Conservation (phyloP, 192 early-diverging fungal species). For the Podila minutissima region DNA sequence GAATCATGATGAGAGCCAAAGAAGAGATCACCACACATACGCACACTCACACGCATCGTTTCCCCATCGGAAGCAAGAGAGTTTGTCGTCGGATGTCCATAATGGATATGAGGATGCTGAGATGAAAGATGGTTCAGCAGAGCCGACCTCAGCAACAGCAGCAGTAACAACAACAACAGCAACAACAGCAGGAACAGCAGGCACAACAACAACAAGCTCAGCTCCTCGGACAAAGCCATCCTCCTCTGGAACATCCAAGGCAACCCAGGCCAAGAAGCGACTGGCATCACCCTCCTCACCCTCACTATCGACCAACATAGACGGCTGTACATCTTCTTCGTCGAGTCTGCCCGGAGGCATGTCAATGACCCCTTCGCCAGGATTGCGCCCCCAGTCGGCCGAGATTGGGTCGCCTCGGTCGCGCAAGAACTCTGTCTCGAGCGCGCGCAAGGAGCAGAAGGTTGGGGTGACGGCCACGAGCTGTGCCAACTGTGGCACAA, state of each 20-base stretch:
- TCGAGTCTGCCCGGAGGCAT: neutral
- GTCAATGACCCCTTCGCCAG: conserved; percentile 27
- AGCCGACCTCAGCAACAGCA: neutral
- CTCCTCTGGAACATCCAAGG: neutral
- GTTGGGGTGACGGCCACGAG: conserved; percentile 60
- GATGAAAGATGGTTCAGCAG: conserved; percentile 21
- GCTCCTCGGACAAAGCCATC: neutral
- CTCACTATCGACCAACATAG: neutral
- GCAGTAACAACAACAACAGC: neutral
- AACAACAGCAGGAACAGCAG: conserved; percentile 1
- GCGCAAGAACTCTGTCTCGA: conserved; percentile 25
- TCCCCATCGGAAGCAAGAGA: neutral
- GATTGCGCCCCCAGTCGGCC: conserved; percentile 10
- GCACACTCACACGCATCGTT: neutral
- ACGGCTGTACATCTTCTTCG: neutral
- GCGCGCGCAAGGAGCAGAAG: conserved; percentile 40
- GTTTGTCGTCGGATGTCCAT: neutral
- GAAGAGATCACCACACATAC: neutral
- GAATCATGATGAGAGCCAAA: neutral
- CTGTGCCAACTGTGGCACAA: conserved; percentile 92
- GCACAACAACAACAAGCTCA: conserved; percentile 3
- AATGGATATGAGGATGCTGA: conserved; percentile 5
- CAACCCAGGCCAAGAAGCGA: conserved; percentile 16
- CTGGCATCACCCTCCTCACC: conserved; percentile 22
- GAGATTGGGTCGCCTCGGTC: conserved; percentile 17